These are phyloP conservation scores for Pseudozyma tsukubaensis DNA, from an alignment of 1,284 basidiomycete genomes.

Conservation along the genomic window DNA sequence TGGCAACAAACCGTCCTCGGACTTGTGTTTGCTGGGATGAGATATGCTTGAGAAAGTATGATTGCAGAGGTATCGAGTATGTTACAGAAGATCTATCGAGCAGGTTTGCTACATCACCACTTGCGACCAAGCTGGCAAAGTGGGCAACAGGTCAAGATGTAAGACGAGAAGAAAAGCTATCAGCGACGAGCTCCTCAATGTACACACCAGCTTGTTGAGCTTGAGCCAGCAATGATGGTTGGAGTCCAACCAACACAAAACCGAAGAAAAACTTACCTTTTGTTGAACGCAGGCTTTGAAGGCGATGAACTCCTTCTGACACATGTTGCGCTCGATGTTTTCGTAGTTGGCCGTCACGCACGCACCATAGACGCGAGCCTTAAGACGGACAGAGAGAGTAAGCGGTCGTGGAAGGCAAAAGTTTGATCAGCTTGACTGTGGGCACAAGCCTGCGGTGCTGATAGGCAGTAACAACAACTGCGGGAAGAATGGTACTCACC, in stretches of 20 bases:
- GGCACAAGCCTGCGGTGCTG: neutral
- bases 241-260: too few species aligned
- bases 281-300: constrained; percentile 79
- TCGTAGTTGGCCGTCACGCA: constrained; percentile 81
- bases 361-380: constrained; percentile 81
- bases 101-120: neutral
- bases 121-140: neutral
- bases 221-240: neutral
- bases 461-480: neutral
- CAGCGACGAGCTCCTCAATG: neutral
- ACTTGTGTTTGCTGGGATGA: neutral
- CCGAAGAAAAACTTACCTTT: constrained; percentile 24
- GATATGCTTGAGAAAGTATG: neutral
- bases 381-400: constrained; percentile 52
- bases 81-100: neutral
- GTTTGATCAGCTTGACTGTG: neutral
- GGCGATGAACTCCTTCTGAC: constrained; percentile 79
- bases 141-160: too few species aligned
- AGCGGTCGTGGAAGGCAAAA: neutral
- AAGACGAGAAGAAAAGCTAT: too few species aligned
- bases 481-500: constrained; percentile 13
- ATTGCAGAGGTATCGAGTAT: neutral
- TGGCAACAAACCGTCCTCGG: too few species aligned
- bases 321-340: constrained; percentile 80
- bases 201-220: too few species aligned